phyloP scores from a whole-genome alignment of 164 flowering plant genomes.

The Cinnamomum chago region DNA sequence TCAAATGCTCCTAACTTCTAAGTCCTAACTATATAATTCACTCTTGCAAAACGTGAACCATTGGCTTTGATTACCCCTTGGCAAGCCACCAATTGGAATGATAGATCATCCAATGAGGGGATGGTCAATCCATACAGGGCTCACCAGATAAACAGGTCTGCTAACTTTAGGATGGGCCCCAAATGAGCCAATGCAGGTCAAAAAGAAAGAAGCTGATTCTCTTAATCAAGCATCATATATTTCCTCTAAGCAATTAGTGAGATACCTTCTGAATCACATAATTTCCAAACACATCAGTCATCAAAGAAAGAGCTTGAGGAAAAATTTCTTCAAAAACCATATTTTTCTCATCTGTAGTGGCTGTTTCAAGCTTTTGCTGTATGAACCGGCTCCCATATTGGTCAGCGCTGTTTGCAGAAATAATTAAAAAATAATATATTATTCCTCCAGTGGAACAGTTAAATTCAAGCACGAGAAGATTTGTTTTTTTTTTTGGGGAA shows the following conservation, averaged over 20 bases:
- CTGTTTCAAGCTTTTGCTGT: slow-evolving; percentile 98
- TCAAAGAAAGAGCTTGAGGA: slow-evolving; percentile 80
- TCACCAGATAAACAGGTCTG: not conserved
- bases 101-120: not conserved
- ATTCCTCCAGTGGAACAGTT: not conserved
- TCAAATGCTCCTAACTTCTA: not conserved
- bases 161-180: not conserved
- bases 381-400: slow-evolving; percentile 98
- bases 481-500: not conserved
- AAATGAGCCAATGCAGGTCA: not conserved
- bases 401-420: slow-evolving; percentile 62
- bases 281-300: slow-evolving; percentile 99
- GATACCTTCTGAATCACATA: slow-evolving; percentile 97
- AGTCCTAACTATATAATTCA: not conserved
- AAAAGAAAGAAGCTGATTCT: not conserved
- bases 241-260: slow-evolving; percentile 1
- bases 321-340: slow-evolving; percentile 85
- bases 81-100: not conserved
- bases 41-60: not conserved
- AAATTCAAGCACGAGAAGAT: not conserved
- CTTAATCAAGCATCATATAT: not conserved
- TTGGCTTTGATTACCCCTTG: not conserved
- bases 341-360: slow-evolving; percentile 75
- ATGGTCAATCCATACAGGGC: not conserved
- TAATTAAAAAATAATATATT: not conserved